phyloP scores from a whole-genome alignment of 345 rosid species.

The Hypericum androsaemum region DNA sequence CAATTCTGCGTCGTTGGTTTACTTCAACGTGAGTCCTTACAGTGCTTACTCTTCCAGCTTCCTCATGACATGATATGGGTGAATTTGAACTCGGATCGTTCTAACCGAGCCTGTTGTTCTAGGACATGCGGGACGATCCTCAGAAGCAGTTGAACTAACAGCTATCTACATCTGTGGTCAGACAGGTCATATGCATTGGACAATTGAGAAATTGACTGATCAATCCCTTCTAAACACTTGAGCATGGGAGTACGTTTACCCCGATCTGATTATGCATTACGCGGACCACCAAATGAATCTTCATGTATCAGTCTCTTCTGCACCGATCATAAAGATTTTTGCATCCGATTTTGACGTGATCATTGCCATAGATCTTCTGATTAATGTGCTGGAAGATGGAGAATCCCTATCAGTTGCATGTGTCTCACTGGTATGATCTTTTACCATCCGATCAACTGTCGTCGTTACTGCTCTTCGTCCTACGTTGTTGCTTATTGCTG shows the following conservation, averaged over 20 bases:
- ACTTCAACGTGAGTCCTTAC: slow-evolving; percentile 54
- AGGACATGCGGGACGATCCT: background rate
- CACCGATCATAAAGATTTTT: slow-evolving; percentile 36
- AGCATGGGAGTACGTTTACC: slow-evolving; percentile 53
- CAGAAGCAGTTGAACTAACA: slow-evolving; percentile 9
- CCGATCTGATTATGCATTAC: slow-evolving; percentile 46
- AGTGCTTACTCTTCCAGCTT: background rate
- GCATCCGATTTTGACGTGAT: slow-evolving; percentile 28
- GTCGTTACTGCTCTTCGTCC: no score
- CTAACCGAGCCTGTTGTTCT: background rate
- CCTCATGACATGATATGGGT: no score
- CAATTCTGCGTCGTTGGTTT: slow-evolving; percentile 44
- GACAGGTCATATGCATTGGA: slow-evolving; percentile 55
- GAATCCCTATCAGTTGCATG: slow-evolving; percentile 43
- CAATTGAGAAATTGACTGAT: slow-evolving; percentile 31
- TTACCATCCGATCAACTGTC: background rate
- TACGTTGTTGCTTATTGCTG: no score
- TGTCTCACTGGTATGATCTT: slow-evolving; percentile 46
- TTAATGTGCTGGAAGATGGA: slow-evolving; percentile 41
- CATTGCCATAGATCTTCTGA: slow-evolving; percentile 34
- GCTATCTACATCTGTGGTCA: slow-evolving; percentile 19
- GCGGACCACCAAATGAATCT: slow-evolving; percentile 52
- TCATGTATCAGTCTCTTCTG: slow-evolving; percentile 37
- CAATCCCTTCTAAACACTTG: slow-evolving; percentile 53
- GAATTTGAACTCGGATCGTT: no score